Percentiles rank a stretch among this genome's conserved stretches.
Conservation (phyloP, 1,284 basidiomycete species). For the Cryptococcus sp. region DNA sequence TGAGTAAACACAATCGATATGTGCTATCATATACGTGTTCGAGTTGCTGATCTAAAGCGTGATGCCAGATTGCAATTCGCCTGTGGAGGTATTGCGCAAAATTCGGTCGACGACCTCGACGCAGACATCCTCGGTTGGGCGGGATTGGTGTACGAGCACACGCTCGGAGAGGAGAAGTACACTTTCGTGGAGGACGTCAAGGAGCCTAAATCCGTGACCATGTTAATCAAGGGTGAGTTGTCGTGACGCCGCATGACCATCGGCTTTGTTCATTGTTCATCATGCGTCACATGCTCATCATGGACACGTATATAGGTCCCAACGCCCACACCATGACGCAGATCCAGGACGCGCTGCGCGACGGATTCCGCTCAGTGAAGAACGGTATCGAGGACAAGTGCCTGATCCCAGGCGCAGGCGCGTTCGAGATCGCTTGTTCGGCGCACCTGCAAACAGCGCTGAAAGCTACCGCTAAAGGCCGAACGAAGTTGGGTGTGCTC, state of each 20-base stretch:
- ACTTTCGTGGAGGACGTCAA: constrained; percentile 98
- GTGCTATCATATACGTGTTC: background rate
- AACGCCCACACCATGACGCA: constrained; percentile 95
- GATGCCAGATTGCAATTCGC: constrained; percentile 76
- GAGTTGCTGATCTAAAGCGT: background rate
- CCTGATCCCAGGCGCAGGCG: constrained; percentile 91
- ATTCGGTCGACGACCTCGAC: constrained; percentile 94
- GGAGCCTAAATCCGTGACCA: constrained; percentile 93
- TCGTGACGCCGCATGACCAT: background rate
- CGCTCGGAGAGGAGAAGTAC: constrained; percentile 97
- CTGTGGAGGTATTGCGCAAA: constrained; percentile 93
- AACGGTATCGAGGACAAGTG: constrained; percentile 91
- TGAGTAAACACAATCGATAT: constrained; percentile 49
- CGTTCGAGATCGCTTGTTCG: constrained; percentile 95
- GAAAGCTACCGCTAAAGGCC: constrained; percentile 89
- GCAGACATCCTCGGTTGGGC: constrained; percentile 94
- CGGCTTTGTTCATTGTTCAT: background rate
- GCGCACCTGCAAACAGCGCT: constrained; percentile 72
- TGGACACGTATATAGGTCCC: constrained; percentile 59
- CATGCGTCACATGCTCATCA: background rate
- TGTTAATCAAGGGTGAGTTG: constrained; percentile 83
- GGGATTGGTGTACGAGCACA: constrained; percentile 98
- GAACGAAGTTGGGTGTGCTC: constrained; percentile 95
- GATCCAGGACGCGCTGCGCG: constrained; percentile 95
- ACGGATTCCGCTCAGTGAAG: constrained; percentile 94